Conservation (phyloP, 139 green algal species). For the Limnomonas spitsbergensis region DNA sequence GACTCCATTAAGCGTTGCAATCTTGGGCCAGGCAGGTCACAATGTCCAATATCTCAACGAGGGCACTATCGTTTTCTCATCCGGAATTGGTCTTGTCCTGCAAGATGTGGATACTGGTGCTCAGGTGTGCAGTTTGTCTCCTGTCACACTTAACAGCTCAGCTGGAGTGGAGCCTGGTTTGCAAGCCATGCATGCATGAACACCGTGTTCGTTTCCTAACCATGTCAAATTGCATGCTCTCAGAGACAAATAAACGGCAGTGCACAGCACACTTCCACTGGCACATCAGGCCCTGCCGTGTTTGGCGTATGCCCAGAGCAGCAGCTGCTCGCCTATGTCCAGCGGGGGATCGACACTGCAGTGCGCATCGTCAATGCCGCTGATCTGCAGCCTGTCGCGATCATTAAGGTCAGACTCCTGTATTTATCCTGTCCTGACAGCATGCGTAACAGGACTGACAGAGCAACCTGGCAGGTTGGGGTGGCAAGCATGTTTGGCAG, state of each 20-base stretch:
- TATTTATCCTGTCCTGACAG: neutral
- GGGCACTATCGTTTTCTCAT: slow-evolving; percentile 9
- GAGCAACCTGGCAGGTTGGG: too few relatives aligned
- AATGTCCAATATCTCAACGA: slow-evolving; percentile 22
- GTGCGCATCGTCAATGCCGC: slow-evolving; percentile 16
- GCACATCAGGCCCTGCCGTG: neutral
- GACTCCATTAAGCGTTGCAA: neutral
- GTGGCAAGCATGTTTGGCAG: too few relatives aligned
- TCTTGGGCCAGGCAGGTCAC: neutral
- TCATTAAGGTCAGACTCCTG: slow-evolving; percentile 20
- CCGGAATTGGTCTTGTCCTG: slow-evolving; percentile 26
- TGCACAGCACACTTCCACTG: too few relatives aligned
- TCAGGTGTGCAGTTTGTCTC: slow-evolving; percentile 23
- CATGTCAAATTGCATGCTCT: too few relatives aligned
- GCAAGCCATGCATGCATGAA: too few relatives aligned
- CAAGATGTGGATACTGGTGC: slow-evolving; percentile 24
- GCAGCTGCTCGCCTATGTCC: slow-evolving; percentile 27
- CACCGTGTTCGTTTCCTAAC: too few relatives aligned
- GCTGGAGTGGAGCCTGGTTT: too few relatives aligned
- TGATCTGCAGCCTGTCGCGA: slow-evolving; percentile 3
- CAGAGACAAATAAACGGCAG: too few relatives aligned
- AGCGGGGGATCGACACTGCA: slow-evolving; percentile 9
- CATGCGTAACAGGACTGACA: too few relatives aligned
- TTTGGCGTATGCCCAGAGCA: slow-evolving; percentile 24
- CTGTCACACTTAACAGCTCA: too few relatives aligned